These are phyloP conservation scores for Wickerhamomyces chaumierensis DNA, from an alignment of 805 yeast genomes.

Conservation along the genomic window DNA sequence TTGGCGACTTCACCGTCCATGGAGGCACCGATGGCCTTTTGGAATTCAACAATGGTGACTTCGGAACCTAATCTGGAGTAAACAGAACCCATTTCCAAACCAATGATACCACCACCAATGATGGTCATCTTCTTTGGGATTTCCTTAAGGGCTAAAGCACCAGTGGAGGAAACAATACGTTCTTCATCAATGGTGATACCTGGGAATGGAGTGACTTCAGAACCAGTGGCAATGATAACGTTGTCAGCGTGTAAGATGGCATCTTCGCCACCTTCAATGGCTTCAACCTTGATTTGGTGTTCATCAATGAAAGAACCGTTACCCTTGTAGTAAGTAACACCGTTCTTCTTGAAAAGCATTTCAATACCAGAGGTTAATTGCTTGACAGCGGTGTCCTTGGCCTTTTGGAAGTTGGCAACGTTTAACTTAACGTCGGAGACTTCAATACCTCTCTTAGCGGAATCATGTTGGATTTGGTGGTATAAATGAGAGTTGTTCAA, in stretches of 20 bases:
- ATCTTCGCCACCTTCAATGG: conserved; percentile 76
- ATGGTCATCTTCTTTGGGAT: conserved; percentile 85
- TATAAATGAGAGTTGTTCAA: conserved; percentile 89
- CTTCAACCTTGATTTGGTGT: conserved; percentile 65
- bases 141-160: conserved; percentile 74
- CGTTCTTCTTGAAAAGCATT: conserved; percentile 89
- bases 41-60: conserved; percentile 91
- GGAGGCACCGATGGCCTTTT: conserved; percentile 88
- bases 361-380: conserved; percentile 92
- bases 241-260: conserved; percentile 70
- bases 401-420: conserved; percentile 71
- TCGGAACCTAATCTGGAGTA: conserved; percentile 92
- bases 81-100: conserved; percentile 98
- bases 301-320: conserved; percentile 80
- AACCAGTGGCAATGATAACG: conserved; percentile 94
- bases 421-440: conserved; percentile 68
- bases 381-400: conserved; percentile 83
- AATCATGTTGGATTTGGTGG: conserved; percentile 81
- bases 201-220: conserved; percentile 98
- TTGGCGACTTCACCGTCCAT: conserved; percentile 96
- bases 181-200: conserved; percentile 95
- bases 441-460: conserved; percentile 83
- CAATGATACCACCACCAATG: conserved; percentile 99
- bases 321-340: conserved; percentile 91
- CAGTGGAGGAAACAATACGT: conserved; percentile 93